Percentiles rank a stretch among this genome's conserved stretches.
Conservation (phyloP, 352 stramenopile genomes). For the Pythium rishiriense region DNA sequence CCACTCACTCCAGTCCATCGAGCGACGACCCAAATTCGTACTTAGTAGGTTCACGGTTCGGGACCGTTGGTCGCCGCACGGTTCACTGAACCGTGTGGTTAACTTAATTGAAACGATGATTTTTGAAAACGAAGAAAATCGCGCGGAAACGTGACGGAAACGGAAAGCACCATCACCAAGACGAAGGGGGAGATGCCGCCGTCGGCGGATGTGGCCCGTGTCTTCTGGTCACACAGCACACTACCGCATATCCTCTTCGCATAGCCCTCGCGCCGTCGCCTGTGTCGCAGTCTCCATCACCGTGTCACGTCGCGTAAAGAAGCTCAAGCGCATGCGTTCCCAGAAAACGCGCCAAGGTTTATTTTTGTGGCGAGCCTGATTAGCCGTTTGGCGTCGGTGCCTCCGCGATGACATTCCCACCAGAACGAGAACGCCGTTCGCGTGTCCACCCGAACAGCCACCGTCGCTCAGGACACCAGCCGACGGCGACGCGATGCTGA, state of each 20-base stretch:
- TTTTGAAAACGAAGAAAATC: neutral
- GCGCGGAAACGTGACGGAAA: neutral
- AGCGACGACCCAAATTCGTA: slow-evolving; percentile 7
- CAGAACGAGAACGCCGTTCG: neutral
- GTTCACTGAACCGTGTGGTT: slow-evolving; percentile 23
- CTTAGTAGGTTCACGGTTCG: slow-evolving; percentile 10
- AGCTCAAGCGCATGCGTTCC: neutral
- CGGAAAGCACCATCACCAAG: neutral
- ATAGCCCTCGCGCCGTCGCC: no score
- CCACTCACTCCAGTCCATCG: slow-evolving; percentile 29
- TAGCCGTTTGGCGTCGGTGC: neutral
- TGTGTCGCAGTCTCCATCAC: neutral
- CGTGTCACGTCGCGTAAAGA: neutral
- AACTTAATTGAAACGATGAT: slow-evolving; percentile 16
- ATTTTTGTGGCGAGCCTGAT: slow-evolving; percentile 14
- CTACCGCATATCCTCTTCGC: no score
- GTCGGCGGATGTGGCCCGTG: no score
- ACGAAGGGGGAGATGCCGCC: no score
- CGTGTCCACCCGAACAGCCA: neutral
- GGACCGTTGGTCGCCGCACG: neutral
- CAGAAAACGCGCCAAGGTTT: neutral
- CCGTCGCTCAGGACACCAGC: neutral
- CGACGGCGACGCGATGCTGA: slow-evolving; percentile 14
- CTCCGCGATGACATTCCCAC: neutral
- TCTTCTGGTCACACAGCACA: no score